Conservation (phyloP, 75 land plant species). For the Ceratopteris richardii region DNA sequence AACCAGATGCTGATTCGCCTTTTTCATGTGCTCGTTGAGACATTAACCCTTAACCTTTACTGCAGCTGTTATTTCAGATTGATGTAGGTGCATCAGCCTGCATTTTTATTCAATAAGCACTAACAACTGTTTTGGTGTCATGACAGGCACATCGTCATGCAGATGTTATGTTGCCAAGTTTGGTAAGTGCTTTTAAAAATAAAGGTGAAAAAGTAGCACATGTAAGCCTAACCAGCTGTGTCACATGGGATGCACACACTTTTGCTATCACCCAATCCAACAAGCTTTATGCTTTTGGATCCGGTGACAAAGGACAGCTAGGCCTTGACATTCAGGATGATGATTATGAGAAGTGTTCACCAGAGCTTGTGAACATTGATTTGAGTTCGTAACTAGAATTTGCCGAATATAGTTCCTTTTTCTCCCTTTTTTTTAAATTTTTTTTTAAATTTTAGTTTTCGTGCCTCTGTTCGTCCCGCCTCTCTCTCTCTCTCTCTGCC, state of each 20-base stretch:
- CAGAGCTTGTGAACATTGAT: slow-evolving; percentile 69
- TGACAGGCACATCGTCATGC: slow-evolving; percentile 53
- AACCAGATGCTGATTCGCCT: no score
- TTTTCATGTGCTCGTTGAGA: no score
- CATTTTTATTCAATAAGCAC: no score
- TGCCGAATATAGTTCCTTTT: no score
- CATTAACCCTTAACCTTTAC: no score
- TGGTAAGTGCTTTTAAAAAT: slow-evolving; percentile 60
- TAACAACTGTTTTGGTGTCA: slow-evolving; percentile 2
- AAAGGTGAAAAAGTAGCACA: slow-evolving; percentile 57
- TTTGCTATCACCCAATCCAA: slow-evolving; percentile 80
- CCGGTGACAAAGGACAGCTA: slow-evolving; percentile 89
- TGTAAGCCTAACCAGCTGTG: slow-evolving; percentile 79
- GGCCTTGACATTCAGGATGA: slow-evolving; percentile 49
- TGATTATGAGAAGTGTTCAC: slow-evolving; percentile 57
- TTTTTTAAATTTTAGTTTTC: no score
- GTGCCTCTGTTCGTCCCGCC: no score
- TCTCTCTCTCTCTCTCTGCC: no score
- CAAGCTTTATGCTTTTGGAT: slow-evolving; percentile 76
- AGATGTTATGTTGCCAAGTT: slow-evolving; percentile 57
- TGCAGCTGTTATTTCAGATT: no score
- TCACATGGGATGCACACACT: slow-evolving; percentile 88
- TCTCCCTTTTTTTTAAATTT: no score
- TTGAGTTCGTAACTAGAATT: slow-evolving; percentile 38
- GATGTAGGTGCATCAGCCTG: no score